Evolutionary conservation across 441 rosid genomes (phyloP).

Genomic region (Bocquillonia castaneifolia): DNA sequence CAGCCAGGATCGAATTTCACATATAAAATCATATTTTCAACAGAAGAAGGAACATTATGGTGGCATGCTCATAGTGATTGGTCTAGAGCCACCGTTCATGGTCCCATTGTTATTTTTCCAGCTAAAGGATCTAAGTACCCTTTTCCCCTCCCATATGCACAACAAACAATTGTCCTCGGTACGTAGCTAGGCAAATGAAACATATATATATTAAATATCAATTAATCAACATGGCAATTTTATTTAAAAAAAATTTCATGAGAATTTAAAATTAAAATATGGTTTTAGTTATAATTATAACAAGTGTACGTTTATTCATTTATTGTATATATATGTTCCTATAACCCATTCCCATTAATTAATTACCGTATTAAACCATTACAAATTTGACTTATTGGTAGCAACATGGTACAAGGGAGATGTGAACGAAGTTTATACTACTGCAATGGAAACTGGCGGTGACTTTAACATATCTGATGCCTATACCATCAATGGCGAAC

Average conservation of each 20-base stretch:
- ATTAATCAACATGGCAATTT: neutral
- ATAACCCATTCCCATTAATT: no score
- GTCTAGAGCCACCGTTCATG: constrained; percentile 26
- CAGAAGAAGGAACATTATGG: constrained; percentile 29
- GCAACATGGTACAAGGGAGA: constrained; percentile 27
- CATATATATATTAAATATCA: no score
- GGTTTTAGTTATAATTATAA: no score
- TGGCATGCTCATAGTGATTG: constrained; percentile 35
- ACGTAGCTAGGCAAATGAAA: no score
- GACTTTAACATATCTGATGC: constrained; percentile 12
- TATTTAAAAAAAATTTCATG: neutral
- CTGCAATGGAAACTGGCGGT: constrained; percentile 17
- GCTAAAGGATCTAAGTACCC: constrained; percentile 7
- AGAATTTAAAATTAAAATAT: no score
- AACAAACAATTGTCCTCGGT: constrained; percentile 23
- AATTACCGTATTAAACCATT: no score
- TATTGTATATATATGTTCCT: no score
- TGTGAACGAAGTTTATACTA: constrained; percentile 13
- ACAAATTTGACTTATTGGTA: neutral
- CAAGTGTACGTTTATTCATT: no score
- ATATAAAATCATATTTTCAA: neutral
- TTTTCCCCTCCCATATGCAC: constrained; percentile 12
- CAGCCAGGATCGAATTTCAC: constrained; percentile 19
- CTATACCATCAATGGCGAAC: constrained; percentile 30
- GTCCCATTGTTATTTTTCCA: constrained; percentile 24